A percentile compares a stretch with the other conserved stretches of the same genome.
These are phyloP conservation scores for Pisolithus sp. DNA, from an alignment of 768 basidiomycete genomes.

Conservation along the genomic window DNA sequence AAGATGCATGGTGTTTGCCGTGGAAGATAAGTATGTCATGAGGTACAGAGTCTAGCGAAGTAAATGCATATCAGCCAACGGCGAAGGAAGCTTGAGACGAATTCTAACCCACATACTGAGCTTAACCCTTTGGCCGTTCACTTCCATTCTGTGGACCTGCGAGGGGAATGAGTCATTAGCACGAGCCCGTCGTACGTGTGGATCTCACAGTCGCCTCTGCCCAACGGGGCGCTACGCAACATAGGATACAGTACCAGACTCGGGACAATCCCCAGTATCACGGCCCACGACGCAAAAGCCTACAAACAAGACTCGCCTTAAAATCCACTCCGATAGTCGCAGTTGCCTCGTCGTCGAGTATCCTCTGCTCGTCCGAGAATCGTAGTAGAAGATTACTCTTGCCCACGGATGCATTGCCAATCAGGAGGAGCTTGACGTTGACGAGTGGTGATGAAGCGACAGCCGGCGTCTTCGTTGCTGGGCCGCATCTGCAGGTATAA, in stretches of 20 bases:
- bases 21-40: not conserved
- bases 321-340: constrained; percentile 86
- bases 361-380: constrained; percentile 96
- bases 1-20: not conserved
- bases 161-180: not conserved
- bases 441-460: too few species aligned
- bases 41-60: not conserved
- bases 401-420: constrained; percentile 87
- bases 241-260: not conserved
- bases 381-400: constrained; percentile 86
- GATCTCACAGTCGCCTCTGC: not conserved
- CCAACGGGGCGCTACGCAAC: not conserved
- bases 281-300: not conserved
- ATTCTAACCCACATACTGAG: constrained; percentile 88
- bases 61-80: not conserved
- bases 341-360: constrained; percentile 75
- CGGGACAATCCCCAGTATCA: not conserved
- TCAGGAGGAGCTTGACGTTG: constrained; percentile 74
- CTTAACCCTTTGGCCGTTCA: constrained; percentile 80
- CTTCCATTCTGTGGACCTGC: constrained; percentile 84
- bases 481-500: too few species aligned
- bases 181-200: not conserved
- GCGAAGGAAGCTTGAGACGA: not conserved
- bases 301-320: constrained; percentile 46
- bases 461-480: too few species aligned